Conservation (phyloP, 352 stramenopile genomes). For the Pythium brachiatum region DNA sequence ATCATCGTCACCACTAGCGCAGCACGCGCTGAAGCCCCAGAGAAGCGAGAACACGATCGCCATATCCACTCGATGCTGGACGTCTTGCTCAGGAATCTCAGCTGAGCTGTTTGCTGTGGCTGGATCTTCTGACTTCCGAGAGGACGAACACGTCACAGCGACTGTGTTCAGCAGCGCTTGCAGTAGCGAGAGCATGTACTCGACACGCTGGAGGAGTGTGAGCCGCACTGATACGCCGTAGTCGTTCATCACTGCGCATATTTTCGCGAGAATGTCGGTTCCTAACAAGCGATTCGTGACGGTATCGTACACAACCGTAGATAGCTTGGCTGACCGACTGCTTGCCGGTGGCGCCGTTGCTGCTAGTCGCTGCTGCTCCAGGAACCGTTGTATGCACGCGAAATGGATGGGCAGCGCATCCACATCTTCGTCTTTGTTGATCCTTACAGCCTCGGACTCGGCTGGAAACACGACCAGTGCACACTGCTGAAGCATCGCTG, state of each 20-base stretch:
- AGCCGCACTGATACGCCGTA: conserved; percentile 29
- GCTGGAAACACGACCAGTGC: conserved; percentile 18
- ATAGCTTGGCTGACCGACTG: neutral
- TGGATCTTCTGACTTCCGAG: conserved; percentile 10
- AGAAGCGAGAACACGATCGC: conserved; percentile 46
- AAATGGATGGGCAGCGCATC: conserved; percentile 25
- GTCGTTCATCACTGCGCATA: conserved; percentile 27
- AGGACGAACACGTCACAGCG: conserved; percentile 11
- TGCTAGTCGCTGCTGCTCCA: conserved; percentile 23
- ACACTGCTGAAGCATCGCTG: conserved; percentile 20
- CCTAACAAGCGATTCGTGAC: conserved; percentile 25
- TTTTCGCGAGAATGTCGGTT: conserved; percentile 27
- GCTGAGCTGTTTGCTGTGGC: neutral
- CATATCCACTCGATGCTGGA: conserved; percentile 49
- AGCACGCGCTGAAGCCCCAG: conserved; percentile 35
- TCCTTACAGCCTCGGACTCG: conserved; percentile 3
- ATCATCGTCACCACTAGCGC: neutral
- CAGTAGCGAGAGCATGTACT: conserved; percentile 42
- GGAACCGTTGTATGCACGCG: conserved; percentile 29
- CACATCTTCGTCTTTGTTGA: conserved; percentile 11
- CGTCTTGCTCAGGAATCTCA: conserved; percentile 14
- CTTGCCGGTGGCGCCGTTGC: neutral
- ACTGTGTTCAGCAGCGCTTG: conserved; percentile 36
- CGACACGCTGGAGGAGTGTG: conserved; percentile 38
- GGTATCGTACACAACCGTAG: conserved; percentile 19